Conservation (phyloP, 129 eudicot genomes). For the Ambrosia trifida region DNA sequence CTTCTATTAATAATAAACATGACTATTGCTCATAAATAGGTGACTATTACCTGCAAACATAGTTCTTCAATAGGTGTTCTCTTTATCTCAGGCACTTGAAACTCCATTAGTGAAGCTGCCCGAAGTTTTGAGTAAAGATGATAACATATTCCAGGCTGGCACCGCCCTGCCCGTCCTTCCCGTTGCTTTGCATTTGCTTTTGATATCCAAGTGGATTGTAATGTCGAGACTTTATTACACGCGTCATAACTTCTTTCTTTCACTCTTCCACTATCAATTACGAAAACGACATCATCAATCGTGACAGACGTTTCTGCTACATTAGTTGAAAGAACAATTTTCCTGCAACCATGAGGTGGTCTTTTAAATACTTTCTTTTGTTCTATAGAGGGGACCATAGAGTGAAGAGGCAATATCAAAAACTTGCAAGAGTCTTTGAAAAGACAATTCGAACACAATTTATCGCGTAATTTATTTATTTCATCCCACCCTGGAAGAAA, state of each 20-base stretch:
- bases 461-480: conserved; percentile 72
- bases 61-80: conserved; percentile 93
- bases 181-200: conserved; percentile 97
- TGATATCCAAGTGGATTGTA: conserved; percentile 88
- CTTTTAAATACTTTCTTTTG: conserved; percentile 78
- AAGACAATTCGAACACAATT: conserved; percentile 43
- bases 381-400: conserved; percentile 80
- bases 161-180: conserved; percentile 96
- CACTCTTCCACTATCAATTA: conserved; percentile 88
- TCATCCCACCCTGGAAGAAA: conserved; percentile 99
- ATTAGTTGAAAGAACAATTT: conserved; percentile 87
- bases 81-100: conserved; percentile 91
- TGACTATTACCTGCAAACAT: conserved; percentile 77
- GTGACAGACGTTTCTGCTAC: conserved; percentile 96
- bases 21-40: background rate
- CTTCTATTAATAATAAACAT: too few species aligned
- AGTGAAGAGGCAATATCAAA: conserved; percentile 71
- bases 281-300: conserved; percentile 95
- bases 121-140: conserved; percentile 85
- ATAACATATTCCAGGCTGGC: conserved; percentile 92
- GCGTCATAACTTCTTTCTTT: conserved; percentile 96
- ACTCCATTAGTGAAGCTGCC: conserved; percentile 78
- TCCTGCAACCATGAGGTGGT: conserved; percentile 83
- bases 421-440: conserved; percentile 66
- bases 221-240: conserved; percentile 80